phyloP scores from a whole-genome alignment of 371 early-diverging fungal species.

The Mortierella sp. region DNA sequence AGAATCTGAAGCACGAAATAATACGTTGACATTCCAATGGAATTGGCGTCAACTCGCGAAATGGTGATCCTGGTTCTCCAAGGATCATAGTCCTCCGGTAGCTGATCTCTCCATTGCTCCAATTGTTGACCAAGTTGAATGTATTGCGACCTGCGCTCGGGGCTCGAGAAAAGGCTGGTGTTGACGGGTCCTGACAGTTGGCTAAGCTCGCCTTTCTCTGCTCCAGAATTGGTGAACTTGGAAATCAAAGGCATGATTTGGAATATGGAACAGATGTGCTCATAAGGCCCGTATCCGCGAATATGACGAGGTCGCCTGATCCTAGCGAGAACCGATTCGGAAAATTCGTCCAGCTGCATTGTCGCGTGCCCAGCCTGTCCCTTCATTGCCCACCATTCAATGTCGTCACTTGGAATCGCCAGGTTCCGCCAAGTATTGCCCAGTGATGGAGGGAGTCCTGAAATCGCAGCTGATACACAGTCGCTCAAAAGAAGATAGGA shows the following conservation, averaged over 20 bases:
- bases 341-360: background rate
- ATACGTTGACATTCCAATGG: background rate
- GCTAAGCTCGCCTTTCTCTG: background rate
- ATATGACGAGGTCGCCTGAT: conserved; percentile 5
- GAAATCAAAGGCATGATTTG: conserved; percentile 2
- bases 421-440: background rate
- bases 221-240: conserved; percentile 8
- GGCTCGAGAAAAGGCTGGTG: background rate
- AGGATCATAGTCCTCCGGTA: conserved; percentile 4
- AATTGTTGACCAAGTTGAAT: background rate
- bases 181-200: background rate
- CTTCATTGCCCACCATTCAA: conserved; percentile 1
- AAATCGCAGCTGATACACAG: background rate
- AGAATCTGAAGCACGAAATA: conserved; percentile 7
- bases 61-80: conserved; percentile 1
- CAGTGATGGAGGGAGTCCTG: background rate
- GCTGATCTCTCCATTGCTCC: background rate
- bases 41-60: background rate
- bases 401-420: conserved; percentile 1
- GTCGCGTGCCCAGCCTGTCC: background rate
- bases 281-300: background rate
- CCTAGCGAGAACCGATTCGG: background rate
- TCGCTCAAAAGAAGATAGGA: background rate
- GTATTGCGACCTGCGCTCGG: background rate
- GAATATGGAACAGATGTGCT: background rate